Percentiles rank a stretch among this genome's conserved stretches.
These are phyloP conservation scores for Mycosphaerelloides madeirae DNA, from an alignment of 2,329 filamentous ascomycete species.

Conservation along the genomic window DNA sequence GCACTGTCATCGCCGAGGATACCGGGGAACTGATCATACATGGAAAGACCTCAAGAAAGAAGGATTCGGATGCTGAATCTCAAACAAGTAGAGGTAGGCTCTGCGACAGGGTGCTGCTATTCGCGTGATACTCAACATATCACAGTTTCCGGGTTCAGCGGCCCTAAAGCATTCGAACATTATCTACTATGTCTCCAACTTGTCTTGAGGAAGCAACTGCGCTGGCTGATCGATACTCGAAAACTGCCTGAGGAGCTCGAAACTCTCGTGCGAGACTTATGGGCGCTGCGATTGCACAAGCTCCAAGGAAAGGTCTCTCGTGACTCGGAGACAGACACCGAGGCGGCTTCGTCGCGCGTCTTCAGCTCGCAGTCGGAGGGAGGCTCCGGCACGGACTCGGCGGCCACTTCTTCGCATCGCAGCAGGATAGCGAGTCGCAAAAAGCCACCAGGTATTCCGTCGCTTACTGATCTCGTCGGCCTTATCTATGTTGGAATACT, in stretches of 20 bases:
- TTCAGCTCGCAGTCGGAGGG: constrained; percentile 57
- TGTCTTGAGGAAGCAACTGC: constrained; percentile 73
- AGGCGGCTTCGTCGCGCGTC: constrained; percentile 42
- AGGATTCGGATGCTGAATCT: constrained; percentile 29
- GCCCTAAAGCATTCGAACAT: constrained; percentile 66
- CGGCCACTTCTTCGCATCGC: constrained; percentile 30
- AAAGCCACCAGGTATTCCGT: constrained; percentile 51
- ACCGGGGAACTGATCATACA: constrained; percentile 26
- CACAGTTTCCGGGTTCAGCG: constrained; percentile 44
- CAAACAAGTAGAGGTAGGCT: constrained; percentile 18
- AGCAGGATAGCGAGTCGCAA: constrained; percentile 34
- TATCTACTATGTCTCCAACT: constrained; percentile 83
- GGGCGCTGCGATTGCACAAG: constrained; percentile 67
- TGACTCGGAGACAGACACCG: constrained; percentile 30
- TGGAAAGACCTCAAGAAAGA: constrained; percentile 27
- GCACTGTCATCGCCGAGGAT: constrained; percentile 31
- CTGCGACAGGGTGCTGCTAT: background rate
- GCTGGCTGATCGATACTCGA: constrained; percentile 65
- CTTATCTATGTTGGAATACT: constrained; percentile 76
- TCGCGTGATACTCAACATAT: constrained; percentile 7
- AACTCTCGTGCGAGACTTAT: constrained; percentile 70
- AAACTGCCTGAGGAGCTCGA: constrained; percentile 70
- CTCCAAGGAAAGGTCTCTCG: constrained; percentile 43
- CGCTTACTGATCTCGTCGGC: constrained; percentile 67
- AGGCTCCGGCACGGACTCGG: constrained; percentile 37